Base-by-base conservation (phyloP, 768 basidiomycete species). In the Austroboletus festivus region DNA sequence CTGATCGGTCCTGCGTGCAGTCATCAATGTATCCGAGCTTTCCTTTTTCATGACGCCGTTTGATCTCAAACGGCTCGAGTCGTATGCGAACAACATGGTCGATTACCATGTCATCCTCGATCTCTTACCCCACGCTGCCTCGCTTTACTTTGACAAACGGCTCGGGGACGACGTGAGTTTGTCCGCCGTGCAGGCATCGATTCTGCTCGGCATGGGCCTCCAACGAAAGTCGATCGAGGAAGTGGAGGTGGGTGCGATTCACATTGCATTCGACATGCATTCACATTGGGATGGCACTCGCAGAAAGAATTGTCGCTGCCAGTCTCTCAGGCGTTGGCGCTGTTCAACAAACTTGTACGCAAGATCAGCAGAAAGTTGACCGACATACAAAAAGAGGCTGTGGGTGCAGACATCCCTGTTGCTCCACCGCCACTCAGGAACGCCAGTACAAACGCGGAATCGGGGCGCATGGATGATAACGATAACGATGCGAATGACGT, bases 91-190 rank as follows among this genome's bases (percentile, higher is more conserved):
- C 66, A 93, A 93, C 63, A 85, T 88, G 82, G 77, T 98, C 35
- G 96, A 98, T 68, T 97, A 95, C 60, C 96, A 98, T 63, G 92
- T 95, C 57, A 81, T 98, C 48, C 76, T 98, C 34, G 96, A 99
- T 66, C 75, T 98, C 21, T 76, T 99, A 15, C 95, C 96, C 0
- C 78, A 73, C 1, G 70, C 93, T 31, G 83, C 92, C 3, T 70
- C 77, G n/a, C 73, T 97, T 13, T 95, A 86, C 71, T 99, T 98
- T 66, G 82, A 91, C 58, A 78, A 75, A 56, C 78, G 83, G 26
- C 66, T 88, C 3, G 83, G 82, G 1, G 75, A 74, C 5, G 83
- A 84, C 16, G 71, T 88, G 18, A 79, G 70, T 38, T 68, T 98
- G 18, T 90, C 89, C 35, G 90, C 88, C 0, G 86, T 97, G 5